Evolutionary conservation across 768 basidiomycete genomes (phyloP), one percentile per base, ranked within the genome.

Genomic region (Pholiota conissans): DNA sequence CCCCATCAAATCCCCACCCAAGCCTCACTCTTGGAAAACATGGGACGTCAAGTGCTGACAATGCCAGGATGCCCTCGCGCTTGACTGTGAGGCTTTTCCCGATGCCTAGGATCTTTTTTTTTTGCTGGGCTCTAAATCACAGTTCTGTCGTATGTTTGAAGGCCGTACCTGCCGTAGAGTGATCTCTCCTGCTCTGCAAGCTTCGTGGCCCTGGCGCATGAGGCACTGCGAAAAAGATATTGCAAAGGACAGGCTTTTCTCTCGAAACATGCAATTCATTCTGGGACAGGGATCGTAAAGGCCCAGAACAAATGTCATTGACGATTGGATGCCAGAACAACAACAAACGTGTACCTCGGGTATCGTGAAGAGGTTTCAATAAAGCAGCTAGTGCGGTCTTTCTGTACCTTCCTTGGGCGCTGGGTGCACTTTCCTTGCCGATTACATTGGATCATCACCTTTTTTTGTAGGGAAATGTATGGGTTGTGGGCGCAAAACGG

Each of bases 121-220:
- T 55, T 28, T 52, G 11, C 13, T 16, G 24, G 27, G 26, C 35
- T 27, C 28, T 59, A 42, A 47, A 55, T 55, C 52, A 39, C 18
- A 60, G 27, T 56, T 63, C 35, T 63, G 60, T 59, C 54, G 35
- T 48, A 13, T 40, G 42, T 45, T 45, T 63, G 57, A 34, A 55
- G 54, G 40, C 6, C 49, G 59, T 59, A 49, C 59, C 63, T 61
- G 51, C 57, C 22, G 42, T 24, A 7, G 8, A 20, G 24, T 26
- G 22, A 45, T 45, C 18, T 45, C 47, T 47, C 27, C 26, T 52
- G 57, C 55, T 58, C 18, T 50, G 42, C 42, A 49, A 55, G 42
- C 22, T 22, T 55, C 52, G 56, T 47, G 53, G 45, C 62, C 52
- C 52, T 27, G 29, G 45, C 53, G 53, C 56, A 58, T 61, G 62